Evolutionary conservation across 2,329 filamentous ascomycete genomes (phyloP).

Genomic region (Sporothrix dimorphospora): DNA sequence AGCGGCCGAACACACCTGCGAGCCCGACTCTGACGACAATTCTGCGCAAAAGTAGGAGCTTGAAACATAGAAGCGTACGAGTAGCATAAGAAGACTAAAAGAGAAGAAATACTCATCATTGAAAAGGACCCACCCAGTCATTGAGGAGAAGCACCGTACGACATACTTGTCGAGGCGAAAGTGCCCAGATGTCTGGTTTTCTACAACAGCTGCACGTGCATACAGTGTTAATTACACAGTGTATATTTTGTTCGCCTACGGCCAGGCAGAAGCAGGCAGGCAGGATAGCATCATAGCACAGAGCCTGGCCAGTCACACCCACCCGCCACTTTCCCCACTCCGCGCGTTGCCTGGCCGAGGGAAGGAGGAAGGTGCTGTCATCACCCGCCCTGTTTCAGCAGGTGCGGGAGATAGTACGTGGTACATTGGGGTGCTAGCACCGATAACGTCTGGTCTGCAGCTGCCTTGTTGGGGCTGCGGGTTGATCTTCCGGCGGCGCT

Average conservation of each 20-base stretch:
- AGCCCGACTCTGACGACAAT: not conserved
- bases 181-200: not conserved
- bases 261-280: not conserved
- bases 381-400: slow-evolving; percentile 30
- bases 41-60: not conserved
- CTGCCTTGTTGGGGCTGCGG: slow-evolving; percentile 27
- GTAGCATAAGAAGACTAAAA: not conserved
- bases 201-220: slow-evolving; percentile 14
- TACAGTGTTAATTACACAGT: slow-evolving; percentile 20
- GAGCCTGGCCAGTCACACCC: slow-evolving; percentile 1
- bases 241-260: not conserved
- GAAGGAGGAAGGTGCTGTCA: slow-evolving; percentile 26
- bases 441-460: slow-evolving; percentile 26
- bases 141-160: not conserved
- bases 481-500: slow-evolving; percentile 9
- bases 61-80: not conserved
- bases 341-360: slow-evolving; percentile 32
- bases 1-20: not conserved
- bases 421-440: slow-evolving; percentile 6
- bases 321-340: slow-evolving; percentile 22
- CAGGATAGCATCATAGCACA: slow-evolving; percentile 17
- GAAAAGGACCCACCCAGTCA: not conserved
- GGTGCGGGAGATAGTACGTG: slow-evolving; percentile 19
- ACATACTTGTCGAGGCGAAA: not conserved
- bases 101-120: not conserved